Evolutionary conservation across 257 asterid genomes (phyloP), one percentile per base, ranked within the genome.

Genomic region (Schizonepeta tenuifolia): DNA sequence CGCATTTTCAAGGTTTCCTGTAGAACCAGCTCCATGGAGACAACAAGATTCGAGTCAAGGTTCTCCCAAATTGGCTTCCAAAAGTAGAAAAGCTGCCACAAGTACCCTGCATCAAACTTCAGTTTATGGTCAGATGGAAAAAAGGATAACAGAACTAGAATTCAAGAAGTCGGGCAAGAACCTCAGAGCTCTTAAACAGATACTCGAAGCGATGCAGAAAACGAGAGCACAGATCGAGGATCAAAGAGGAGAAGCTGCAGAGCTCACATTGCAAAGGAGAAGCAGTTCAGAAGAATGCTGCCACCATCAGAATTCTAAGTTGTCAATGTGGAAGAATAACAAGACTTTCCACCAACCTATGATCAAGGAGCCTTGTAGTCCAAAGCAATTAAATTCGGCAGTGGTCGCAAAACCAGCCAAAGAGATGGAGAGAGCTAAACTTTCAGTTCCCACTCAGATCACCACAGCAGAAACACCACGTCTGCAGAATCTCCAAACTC

Each of bases 111-210:
- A 72, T 61, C 64, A 74, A 71, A 82, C 95, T 57, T 77, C 98
- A 36, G 88, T 95, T 75, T 92, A 90, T 51, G 91, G 98, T 40
- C 88, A 92, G 81, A 90, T 88, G 65, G 97, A 88, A 82, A 88
- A 85, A 85, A 84, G 97, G 89, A 75, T 92, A 77, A 80, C 90
- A 61, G 91, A 88, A 43, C 86, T 88, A 20, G 96, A 95, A 83
- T 87, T 92, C 83, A 86, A 79, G 68, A 90, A 83, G 71, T 92
- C 96, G 0, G 93, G 96, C 0, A 90, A 86, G 86, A 96, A 92
- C 84, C 90, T 92, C 83, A 85, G 94, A 70, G 98, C 98, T 71
- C 97, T 90, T 35, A 92, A 92, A 66, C 97, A 92, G 80, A 92
- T 90, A 79, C 96, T 92, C 1, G 96, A 86, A 77, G 85, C 89